phyloP scores from a whole-genome alignment of 345 rosid species.

The Ricinus communis region DNA sequence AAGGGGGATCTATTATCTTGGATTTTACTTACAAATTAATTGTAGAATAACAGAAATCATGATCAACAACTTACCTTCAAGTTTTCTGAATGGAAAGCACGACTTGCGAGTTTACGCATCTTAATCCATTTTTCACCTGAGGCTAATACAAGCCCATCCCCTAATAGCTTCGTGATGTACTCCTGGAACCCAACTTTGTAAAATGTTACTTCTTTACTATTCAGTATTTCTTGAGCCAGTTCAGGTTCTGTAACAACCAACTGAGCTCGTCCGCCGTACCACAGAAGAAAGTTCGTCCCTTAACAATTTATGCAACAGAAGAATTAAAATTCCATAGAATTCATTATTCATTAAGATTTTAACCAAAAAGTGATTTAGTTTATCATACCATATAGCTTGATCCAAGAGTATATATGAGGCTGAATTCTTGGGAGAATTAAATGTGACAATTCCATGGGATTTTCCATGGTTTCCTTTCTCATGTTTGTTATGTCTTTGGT shows the following conservation, averaged over 20 bases:
- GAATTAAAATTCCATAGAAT: background rate
- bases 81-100: conserved; percentile 47
- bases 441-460: conserved; percentile 26
- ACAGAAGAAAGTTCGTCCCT: conserved; percentile 38
- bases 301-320: background rate
- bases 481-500: conserved; percentile 15
- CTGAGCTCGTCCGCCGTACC: conserved; percentile 40
- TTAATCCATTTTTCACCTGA: conserved; percentile 45
- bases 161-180: conserved; percentile 22
- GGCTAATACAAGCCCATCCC: conserved; percentile 39
- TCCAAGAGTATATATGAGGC: conserved; percentile 39
- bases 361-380: too few species aligned
- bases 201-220: conserved; percentile 30
- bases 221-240: conserved; percentile 43
- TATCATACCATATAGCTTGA: conserved; percentile 15
- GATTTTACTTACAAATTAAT: background rate
- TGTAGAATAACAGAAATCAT: too few species aligned
- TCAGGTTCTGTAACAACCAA: conserved; percentile 40
- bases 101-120: conserved; percentile 44
- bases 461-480: background rate
- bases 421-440: conserved; percentile 24
- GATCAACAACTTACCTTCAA: conserved; percentile 28
- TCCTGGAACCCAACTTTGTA: background rate
- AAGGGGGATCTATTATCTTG: background rate
- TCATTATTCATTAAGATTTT: too few species aligned